A percentile compares a stretch with the other conserved stretches of the same genome.
phyloP scores from a whole-genome alignment of 176 grass and related monocot species.

The Carex cristatella region DNA sequence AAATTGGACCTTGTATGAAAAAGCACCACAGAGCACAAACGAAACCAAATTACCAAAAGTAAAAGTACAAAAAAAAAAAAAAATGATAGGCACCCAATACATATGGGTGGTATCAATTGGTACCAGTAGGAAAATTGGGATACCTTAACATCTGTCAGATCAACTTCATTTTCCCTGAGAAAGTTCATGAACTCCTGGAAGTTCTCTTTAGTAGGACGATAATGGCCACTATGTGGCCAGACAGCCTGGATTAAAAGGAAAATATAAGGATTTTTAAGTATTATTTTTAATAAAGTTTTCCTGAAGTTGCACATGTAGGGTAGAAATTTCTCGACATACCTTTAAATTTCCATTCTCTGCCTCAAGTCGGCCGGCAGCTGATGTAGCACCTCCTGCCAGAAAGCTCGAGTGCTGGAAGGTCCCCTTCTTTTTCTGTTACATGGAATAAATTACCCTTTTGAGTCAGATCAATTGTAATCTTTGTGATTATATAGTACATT shows the following conservation, averaged over 20 bases:
- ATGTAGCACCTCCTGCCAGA: constrained; percentile 80
- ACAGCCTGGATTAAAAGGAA: constrained; percentile 53
- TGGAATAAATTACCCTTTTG: background rate
- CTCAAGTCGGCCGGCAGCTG: constrained; percentile 68
- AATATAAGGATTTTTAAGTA: constrained; percentile 6
- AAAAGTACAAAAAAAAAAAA: background rate
- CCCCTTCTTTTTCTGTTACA: constrained; percentile 80
- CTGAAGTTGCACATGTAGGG: background rate
- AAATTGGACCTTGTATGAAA: background rate
- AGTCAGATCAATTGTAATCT: background rate
- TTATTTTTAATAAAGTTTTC: background rate
- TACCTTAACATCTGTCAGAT: constrained; percentile 70
- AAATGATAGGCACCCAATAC: background rate
- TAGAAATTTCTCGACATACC: constrained; percentile 22
- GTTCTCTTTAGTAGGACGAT: constrained; percentile 73
- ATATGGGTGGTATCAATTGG: background rate
- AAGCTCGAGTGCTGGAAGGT: constrained; percentile 95
- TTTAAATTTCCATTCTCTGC: constrained; percentile 69
- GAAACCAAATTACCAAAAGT: background rate
- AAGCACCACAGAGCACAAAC: background rate
- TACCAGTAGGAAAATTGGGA: background rate
- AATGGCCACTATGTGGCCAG: constrained; percentile 89
- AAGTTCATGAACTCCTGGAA: constrained; percentile 80
- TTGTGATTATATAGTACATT: background rate
- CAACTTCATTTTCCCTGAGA: constrained; percentile 55